Conservation (phyloP, 345 rosid species). For the Eucalyptus sp. region DNA sequence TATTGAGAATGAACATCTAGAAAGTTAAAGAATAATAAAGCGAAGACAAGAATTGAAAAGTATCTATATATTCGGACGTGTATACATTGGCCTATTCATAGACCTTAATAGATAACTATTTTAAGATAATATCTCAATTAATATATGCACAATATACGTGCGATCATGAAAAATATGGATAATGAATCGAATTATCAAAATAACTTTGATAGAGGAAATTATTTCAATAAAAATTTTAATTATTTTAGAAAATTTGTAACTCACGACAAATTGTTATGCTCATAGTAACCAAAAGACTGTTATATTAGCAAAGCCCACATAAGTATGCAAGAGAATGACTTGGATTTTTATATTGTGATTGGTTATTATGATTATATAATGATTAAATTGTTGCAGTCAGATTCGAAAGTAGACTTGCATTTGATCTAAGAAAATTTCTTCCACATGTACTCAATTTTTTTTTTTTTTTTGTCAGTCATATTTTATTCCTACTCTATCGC, state of each 20-base stretch:
- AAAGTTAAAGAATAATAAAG: not conserved
- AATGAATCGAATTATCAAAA: too few species aligned
- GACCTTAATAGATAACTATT: not conserved
- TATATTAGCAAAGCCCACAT: too few species aligned
- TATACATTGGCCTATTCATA: not conserved
- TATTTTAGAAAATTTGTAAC: fast-evolving
- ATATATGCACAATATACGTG: fast-evolving
- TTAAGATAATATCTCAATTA: not conserved
- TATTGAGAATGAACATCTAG: not conserved
- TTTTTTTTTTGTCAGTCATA: too few species aligned
- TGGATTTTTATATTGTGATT: not conserved
- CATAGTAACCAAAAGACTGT: fast-evolving
- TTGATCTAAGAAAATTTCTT: not conserved
- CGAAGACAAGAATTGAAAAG: not conserved
- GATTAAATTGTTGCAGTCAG: not conserved
- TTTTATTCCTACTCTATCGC: too few species aligned
- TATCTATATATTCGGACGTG: fast-evolving
- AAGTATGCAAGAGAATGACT: too few species aligned
- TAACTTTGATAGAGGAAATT: fast-evolving
- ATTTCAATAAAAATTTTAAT: too few species aligned
- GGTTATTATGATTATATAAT: not conserved
- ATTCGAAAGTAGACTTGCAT: not conserved
- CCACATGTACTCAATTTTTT: too few species aligned
- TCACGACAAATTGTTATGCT: fast-evolving
- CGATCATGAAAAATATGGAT: fast-evolving